Conservation (phyloP, 257 asterid genomes). For the Hygrophila difformis region DNA sequence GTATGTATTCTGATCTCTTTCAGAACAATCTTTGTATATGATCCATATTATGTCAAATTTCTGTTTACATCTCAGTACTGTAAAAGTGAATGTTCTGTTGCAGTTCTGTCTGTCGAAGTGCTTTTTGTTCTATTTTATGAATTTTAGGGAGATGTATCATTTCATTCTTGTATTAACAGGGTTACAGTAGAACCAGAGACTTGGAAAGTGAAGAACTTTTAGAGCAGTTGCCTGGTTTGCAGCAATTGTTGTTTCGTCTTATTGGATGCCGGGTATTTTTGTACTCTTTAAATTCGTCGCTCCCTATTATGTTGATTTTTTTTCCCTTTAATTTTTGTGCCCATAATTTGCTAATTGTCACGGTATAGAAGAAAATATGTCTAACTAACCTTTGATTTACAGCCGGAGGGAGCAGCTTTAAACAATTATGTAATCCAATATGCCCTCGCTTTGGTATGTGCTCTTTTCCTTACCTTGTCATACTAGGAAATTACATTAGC, state of each 20-base stretch:
- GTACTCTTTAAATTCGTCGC: constrained; percentile 16
- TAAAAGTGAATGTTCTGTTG: too few species aligned
- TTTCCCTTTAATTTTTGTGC: background rate
- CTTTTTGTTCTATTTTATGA: background rate
- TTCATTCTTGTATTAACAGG: constrained; percentile 35
- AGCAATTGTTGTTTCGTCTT: constrained; percentile 86
- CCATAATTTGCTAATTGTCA: constrained; percentile 4
- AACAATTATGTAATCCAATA: constrained; percentile 75
- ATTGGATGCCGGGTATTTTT: constrained; percentile 84
- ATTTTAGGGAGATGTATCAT: background rate
- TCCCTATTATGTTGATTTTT: constrained; percentile 5
- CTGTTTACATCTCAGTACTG: too few species aligned
- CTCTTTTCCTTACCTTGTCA: background rate
- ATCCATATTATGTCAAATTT: too few species aligned
- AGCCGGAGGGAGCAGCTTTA: constrained; percentile 99
- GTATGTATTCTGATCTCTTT: too few species aligned
- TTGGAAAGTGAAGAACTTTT: constrained; percentile 77
- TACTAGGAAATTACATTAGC: background rate
- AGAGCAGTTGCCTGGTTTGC: constrained; percentile 90
- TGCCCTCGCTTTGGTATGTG: constrained; percentile 84
- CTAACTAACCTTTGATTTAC: constrained; percentile 18
- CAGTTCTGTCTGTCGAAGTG: too few species aligned
- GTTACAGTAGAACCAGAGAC: constrained; percentile 84
- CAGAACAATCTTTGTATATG: too few species aligned
- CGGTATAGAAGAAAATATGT: background rate